phyloP scores from a whole-genome alignment of 306 rosid species.

The Cucurbita argyrosperma region DNA sequence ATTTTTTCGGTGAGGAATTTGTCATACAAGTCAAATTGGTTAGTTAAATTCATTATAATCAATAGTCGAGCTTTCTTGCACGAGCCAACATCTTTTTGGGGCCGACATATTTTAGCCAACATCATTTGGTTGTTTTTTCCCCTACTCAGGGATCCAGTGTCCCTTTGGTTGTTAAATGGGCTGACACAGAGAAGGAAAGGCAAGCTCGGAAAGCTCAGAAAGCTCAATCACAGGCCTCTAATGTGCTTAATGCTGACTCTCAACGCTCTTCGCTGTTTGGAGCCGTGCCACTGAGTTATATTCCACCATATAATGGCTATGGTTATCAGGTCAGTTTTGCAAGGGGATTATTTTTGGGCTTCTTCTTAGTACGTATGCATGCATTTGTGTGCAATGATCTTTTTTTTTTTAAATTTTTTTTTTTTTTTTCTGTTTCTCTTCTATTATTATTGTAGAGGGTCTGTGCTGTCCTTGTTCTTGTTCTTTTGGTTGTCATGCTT shows the following conservation, averaged over 20 bases:
- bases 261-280: slow-evolving; percentile 88
- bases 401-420: neutral
- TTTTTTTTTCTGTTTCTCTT: neutral
- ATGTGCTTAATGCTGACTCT: slow-evolving; percentile 42
- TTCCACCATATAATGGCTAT: slow-evolving; percentile 84
- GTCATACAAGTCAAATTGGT: neutral
- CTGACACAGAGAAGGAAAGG: slow-evolving; percentile 97
- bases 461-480: neutral
- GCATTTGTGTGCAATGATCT: neutral
- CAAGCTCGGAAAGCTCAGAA: slow-evolving; percentile 95
- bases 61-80: neutral
- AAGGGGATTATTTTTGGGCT: neutral
- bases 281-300: slow-evolving; percentile 81
- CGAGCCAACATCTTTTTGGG: neutral
- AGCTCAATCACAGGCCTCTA: slow-evolving; percentile 78
- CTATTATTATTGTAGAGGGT: too few species aligned
- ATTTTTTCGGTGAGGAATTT: neutral
- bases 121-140: slow-evolving; percentile 16
- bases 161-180: slow-evolving; percentile 99
- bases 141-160: slow-evolving; percentile 73
- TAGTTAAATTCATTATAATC: neutral
- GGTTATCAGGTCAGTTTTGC: slow-evolving; percentile 68
- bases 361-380: neutral
- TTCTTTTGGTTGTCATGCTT: neutral
- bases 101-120: neutral